A percentile compares a stretch with the other conserved stretches of the same genome.
phyloP scores from a whole-genome alignment of 345 rosid genomes.

The Boechera stricta region DNA sequence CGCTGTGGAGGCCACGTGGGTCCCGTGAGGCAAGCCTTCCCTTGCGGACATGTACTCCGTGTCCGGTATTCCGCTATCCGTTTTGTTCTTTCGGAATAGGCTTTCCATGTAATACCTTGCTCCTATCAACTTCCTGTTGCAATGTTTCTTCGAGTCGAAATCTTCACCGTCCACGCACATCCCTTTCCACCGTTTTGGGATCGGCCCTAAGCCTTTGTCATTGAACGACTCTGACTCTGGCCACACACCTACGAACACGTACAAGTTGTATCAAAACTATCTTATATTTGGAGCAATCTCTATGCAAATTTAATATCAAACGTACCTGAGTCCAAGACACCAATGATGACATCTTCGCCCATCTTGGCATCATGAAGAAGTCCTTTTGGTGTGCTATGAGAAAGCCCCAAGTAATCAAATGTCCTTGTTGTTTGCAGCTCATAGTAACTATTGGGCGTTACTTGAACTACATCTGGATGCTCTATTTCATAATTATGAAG shows the following conservation, averaged over 20 bases:
- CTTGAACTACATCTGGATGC: conserved; percentile 58
- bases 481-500: conserved; percentile 37
- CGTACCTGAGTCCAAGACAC: conserved; percentile 66
- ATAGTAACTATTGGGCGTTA: conserved; percentile 58
- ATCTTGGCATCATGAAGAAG: conserved; percentile 51
- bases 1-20: conserved; percentile 62
- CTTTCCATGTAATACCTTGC: conserved; percentile 51
- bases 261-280: background rate
- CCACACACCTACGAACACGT: conserved; percentile 33
- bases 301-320: background rate
- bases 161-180: conserved; percentile 27
- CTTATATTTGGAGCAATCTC: background rate
- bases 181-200: conserved; percentile 41
- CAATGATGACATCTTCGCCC: conserved; percentile 73
- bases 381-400: conserved; percentile 46
- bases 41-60: conserved; percentile 55
- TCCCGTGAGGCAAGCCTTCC: conserved; percentile 61
- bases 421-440: conserved; percentile 66
- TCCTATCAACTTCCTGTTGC: conserved; percentile 63
- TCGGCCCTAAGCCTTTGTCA: conserved; percentile 36
- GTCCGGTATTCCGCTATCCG: conserved; percentile 27
- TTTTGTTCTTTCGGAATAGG: conserved; percentile 27
- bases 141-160: conserved; percentile 38
- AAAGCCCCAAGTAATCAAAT: conserved; percentile 64
- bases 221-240: conserved; percentile 29